Conservation (phyloP, 2,329 filamentous ascomycete species). For the Drechslerella dactyloides region DNA sequence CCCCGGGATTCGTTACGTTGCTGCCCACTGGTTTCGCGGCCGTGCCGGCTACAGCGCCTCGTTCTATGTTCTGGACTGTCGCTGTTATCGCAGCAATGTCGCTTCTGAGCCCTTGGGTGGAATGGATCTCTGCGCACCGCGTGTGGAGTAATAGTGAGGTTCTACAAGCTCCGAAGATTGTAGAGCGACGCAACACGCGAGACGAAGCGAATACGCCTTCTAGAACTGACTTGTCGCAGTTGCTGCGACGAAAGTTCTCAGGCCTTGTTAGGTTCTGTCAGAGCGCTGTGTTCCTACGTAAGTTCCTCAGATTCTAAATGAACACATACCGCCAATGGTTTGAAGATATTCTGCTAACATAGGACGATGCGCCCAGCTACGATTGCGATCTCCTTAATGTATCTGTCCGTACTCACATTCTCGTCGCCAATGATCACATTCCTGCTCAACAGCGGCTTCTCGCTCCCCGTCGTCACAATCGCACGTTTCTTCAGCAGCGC, state of each 20-base stretch:
- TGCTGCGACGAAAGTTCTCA: conserved; percentile 53
- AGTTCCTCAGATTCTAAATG: no score
- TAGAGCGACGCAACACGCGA: conserved; percentile 1
- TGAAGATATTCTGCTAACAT: conserved; percentile 2
- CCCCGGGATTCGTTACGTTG: conserved; percentile 63
- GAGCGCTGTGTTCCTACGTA: conserved; percentile 48
- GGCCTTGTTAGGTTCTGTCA: conserved; percentile 58
- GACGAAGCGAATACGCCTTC: background rate
- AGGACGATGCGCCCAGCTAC: conserved; percentile 57
- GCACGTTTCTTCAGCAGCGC: conserved; percentile 60
- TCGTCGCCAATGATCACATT: conserved; percentile 66
- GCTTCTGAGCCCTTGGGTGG: conserved; percentile 58
- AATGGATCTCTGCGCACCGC: conserved; percentile 58
- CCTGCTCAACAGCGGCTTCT: conserved; percentile 62
- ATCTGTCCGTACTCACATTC: conserved; percentile 66
- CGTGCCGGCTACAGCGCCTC: conserved; percentile 8
- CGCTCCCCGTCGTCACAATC: conserved; percentile 58
- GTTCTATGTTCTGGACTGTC: conserved; percentile 54
- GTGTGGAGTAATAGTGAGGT: conserved; percentile 58
- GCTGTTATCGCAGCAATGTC: conserved; percentile 61
- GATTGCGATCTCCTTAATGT: conserved; percentile 62
- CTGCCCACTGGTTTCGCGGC: conserved; percentile 59
- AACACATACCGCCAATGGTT: no score
- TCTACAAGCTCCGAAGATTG: conserved; percentile 56
- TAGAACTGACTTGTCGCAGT: background rate